Conservation (phyloP, 345 rosid species). For the Firmiana major region DNA sequence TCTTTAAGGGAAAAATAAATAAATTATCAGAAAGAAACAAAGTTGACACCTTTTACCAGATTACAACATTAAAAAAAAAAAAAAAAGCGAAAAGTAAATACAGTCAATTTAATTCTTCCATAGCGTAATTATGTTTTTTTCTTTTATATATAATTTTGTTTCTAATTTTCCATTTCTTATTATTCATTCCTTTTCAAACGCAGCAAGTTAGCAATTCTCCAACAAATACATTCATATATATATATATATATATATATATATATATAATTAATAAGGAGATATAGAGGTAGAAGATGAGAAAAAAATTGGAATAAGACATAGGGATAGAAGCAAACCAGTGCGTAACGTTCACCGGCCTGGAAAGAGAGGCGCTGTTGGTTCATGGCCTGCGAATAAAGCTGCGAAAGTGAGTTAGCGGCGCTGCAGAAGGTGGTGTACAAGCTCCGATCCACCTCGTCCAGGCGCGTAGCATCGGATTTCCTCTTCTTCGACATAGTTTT, state of each 20-base stretch:
- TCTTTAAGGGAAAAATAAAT: background rate
- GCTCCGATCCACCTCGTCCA: constrained; percentile 92
- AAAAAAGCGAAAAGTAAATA: background rate
- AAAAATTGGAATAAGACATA: background rate
- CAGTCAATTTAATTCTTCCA: background rate
- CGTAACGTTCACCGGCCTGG: constrained; percentile 80
- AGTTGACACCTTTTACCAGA: background rate
- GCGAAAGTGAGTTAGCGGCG: constrained; percentile 93
- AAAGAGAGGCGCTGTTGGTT: constrained; percentile 70
- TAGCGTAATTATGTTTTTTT: background rate
- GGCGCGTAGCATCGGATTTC: constrained; percentile 72
- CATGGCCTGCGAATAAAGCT: constrained; percentile 84
- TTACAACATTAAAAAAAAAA: background rate
- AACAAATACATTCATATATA: background rate
- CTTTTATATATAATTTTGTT: background rate
- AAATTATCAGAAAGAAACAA: background rate
- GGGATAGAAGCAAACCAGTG: constrained; percentile 34
- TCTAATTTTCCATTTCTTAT: background rate
- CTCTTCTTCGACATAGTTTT: constrained; percentile 80
- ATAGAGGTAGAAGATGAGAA: background rate
- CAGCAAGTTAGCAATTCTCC: background rate
- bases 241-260: no score
- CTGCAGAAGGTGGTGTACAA: constrained; percentile 82
- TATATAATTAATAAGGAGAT: background rate
- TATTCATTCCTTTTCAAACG: background rate